phyloP scores from a whole-genome alignment of 805 yeast species.

The Teunomyces funiuensis region DNA sequence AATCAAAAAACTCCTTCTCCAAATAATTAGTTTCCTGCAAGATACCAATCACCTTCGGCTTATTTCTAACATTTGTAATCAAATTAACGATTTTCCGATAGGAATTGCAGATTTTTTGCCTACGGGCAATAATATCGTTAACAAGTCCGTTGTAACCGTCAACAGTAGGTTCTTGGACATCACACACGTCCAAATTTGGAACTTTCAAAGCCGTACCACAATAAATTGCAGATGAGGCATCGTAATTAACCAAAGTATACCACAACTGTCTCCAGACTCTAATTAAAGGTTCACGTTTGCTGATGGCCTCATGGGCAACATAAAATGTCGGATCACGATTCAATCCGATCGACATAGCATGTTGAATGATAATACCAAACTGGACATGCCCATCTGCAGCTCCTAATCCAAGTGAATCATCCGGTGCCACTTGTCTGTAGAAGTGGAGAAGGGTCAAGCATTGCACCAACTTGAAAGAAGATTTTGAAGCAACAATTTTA shows the following conservation, averaged over 20 bases:
- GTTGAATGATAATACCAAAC: constrained; percentile 36
- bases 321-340: constrained; percentile 40
- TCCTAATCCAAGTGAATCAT: constrained; percentile 42
- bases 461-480: constrained; percentile 38
- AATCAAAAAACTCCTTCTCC: constrained; percentile 34
- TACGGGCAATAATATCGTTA: constrained; percentile 11
- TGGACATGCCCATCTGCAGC: constrained; percentile 40
- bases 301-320: constrained; percentile 28
- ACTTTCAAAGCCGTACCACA: constrained; percentile 32
- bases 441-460: constrained; percentile 31
- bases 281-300: constrained; percentile 24
- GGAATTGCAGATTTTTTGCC: constrained; percentile 19
- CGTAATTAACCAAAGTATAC: constrained; percentile 29
- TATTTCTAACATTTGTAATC: constrained; percentile 25
- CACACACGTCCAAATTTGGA: constrained; percentile 27
- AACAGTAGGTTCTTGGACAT: constrained; percentile 29
- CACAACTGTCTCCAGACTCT: constrained; percentile 39
- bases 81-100: constrained; percentile 30
- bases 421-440: constrained; percentile 39
- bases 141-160: constrained; percentile 17
- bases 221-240: constrained; percentile 33
- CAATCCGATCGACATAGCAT: constrained; percentile 41
- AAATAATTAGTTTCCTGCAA: constrained; percentile 35
- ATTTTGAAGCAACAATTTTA: constrained; percentile 26
- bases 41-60: constrained; percentile 37